phyloP scores from a whole-genome alignment of 257 asterid species.

The Solanum pinnatisectum region DNA sequence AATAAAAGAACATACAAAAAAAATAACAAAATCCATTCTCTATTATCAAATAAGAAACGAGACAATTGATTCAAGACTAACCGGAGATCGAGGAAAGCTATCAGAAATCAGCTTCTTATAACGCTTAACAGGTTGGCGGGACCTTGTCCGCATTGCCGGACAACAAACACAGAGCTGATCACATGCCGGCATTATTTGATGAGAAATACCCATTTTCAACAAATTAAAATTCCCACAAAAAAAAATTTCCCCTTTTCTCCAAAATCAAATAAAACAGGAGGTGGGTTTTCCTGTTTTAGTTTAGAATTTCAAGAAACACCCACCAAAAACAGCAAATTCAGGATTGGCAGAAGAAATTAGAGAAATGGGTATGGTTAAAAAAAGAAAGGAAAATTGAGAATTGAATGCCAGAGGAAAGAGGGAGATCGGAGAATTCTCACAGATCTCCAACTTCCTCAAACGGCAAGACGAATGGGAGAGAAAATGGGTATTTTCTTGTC shows the following conservation, averaged over 20 bases:
- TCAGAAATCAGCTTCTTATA: constrained; percentile 66
- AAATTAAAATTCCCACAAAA: neutral
- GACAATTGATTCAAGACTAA: constrained; percentile 6
- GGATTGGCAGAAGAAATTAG: neutral
- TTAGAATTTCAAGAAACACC: neutral
- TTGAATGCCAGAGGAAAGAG: neutral
- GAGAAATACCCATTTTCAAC: constrained; percentile 45
- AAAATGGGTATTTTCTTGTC: neutral
- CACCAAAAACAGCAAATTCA: neutral
- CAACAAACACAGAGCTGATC: constrained; percentile 63
- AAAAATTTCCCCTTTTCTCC: neutral
- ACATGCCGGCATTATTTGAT: constrained; percentile 51
- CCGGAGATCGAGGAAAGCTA: constrained; percentile 55
- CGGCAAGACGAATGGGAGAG: neutral
- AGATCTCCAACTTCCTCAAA: constrained; percentile 13
- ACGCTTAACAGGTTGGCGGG: constrained; percentile 76
- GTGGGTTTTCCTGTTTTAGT: neutral
- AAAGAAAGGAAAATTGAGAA: neutral
- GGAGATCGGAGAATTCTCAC: constrained; percentile 9
- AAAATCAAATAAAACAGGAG: neutral
- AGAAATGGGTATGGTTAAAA: neutral
- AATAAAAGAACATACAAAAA: neutral
- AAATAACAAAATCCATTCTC: neutral
- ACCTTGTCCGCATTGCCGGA: constrained; percentile 73
- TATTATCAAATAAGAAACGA: neutral